phyloP scores from a whole-genome alignment of 2,329 filamentous ascomycete species.

The Orbilia ellipsospora region DNA sequence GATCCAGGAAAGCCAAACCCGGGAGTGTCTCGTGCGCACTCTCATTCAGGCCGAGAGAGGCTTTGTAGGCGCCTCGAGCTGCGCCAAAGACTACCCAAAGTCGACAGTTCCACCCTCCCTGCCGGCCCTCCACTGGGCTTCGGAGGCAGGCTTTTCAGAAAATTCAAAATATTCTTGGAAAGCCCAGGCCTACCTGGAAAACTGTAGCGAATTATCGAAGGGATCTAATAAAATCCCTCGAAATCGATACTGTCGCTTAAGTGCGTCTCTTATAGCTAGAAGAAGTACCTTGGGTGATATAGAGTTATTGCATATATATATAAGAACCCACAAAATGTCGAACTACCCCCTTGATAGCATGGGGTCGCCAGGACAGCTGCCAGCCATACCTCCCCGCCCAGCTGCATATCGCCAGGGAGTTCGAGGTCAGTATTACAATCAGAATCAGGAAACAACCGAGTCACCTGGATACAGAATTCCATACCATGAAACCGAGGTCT shows the following conservation, averaged over 20 bases:
- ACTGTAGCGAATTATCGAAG: conserved; percentile 14
- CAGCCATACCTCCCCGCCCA: conserved; percentile 46
- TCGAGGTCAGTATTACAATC: conserved; percentile 34
- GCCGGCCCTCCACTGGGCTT: conserved; percentile 35
- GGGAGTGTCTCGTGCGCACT: conserved; percentile 38
- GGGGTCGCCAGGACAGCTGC: conserved; percentile 37
- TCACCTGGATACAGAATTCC: conserved; percentile 42
- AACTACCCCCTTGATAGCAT: conserved; percentile 35
- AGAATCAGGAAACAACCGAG: conserved; percentile 44
- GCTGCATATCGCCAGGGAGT: conserved; percentile 38
- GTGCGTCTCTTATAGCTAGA: conserved; percentile 21
- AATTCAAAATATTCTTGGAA: conserved; percentile 12
- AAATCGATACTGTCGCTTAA: conserved; percentile 31
- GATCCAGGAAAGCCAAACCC: conserved; percentile 1
- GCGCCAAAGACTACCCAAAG: conserved; percentile 44
- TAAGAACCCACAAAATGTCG: conserved; percentile 38
- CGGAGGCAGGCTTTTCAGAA: conserved; percentile 37
- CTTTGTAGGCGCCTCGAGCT: conserved; percentile 36
- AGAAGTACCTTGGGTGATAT: conserved; percentile 32
- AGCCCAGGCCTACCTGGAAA: background rate
- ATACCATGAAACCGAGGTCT: conserved; percentile 53
- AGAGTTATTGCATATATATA: conserved; percentile 15
- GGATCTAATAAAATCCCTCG: conserved; percentile 44
- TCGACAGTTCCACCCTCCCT: conserved; percentile 28
- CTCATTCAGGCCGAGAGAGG: conserved; percentile 17